Base-by-base conservation (phyloP, 441 rosid genomes). In the Pelargonium cotyledonis region DNA sequence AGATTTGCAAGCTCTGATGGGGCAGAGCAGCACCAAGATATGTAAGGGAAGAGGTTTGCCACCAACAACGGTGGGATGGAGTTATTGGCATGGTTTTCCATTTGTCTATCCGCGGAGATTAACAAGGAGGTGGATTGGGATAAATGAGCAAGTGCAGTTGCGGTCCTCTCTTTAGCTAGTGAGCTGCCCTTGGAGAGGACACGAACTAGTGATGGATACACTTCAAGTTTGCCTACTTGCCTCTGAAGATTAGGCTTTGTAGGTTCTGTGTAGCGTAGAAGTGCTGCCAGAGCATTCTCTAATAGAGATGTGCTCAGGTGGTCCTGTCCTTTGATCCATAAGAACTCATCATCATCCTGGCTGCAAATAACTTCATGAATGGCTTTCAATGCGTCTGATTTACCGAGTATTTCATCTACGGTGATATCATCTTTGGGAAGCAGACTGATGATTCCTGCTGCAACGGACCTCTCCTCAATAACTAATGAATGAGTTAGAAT, bases 261-360 rank as follows among this genome's bases (percentile, higher is more conserved):
- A 44, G 86, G 82, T 67, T 83, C 84, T 35, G 86, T 85, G 74
- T 76, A 81, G 51, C 74, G 80, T 68, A 85, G 63, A 55, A 85
- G 83, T 66, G 84, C 86, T 55, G 86, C 85, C 47, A 85, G 62
- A 8, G 76, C 83, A 75, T 83, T 83, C 73, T 85, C 89, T 46
- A 85, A 76, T 19, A 85, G 75, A 70, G 75, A 68, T 66, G 57
- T 66, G 40, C 67, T 79, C 6, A 66, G 75, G 16, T 70, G 65
- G 21, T 68, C 23, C 35, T 73, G 66, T 58, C 38, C 49, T 57
- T 29, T 72, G 35, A 72, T 67, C 70, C 74, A 71, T 44, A 63
- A 41, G 18, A 51, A 51, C 58, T 18, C 8, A 65, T 77, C 76
- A 18, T 77, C 76, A 18, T 77, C 85, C 11, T 68, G 63, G 49